phyloP scores from a whole-genome alignment of 2,329 filamentous ascomycete genomes.

The Emergomyces pasteurianus region DNA sequence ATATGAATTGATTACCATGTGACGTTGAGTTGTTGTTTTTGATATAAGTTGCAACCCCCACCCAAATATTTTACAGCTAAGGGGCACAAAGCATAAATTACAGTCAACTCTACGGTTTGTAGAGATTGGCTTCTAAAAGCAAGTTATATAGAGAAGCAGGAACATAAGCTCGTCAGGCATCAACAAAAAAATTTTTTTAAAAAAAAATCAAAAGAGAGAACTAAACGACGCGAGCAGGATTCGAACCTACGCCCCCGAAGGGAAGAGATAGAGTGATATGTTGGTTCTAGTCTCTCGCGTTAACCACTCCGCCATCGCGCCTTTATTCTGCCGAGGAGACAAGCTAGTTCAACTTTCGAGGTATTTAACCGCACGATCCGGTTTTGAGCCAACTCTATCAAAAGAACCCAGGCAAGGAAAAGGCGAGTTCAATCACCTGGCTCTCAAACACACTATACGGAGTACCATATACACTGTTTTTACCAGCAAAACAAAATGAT shows the following conservation, averaged over 20 bases:
- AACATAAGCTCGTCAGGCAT: too few species aligned
- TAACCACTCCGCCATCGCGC: conserved; percentile 4
- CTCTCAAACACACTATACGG: background rate
- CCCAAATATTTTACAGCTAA: too few species aligned
- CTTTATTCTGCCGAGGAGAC: background rate
- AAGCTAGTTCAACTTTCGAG: background rate
- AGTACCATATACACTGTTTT: background rate
- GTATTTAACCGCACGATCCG: background rate
- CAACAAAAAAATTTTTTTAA: too few species aligned
- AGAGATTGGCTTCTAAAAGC: too few species aligned
- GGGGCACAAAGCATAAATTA: too few species aligned
- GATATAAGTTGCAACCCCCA: too few species aligned
- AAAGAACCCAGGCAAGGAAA: too few species aligned
- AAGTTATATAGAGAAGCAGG: too few species aligned
- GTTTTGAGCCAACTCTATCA: too few species aligned
- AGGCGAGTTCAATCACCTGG: background rate
- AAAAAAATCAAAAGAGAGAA: background rate
- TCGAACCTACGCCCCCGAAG: conserved; percentile 3
- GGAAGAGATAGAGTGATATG: background rate
- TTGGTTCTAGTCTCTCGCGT: conserved; percentile 2
- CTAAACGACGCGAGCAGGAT: background rate
- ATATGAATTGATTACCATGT: too few species aligned
- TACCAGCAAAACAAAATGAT: background rate
- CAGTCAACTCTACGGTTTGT: too few species aligned
- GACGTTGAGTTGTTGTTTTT: too few species aligned